phyloP scores from a whole-genome alignment of 305 asterid genomes.

The Salvia sclarea region DNA sequence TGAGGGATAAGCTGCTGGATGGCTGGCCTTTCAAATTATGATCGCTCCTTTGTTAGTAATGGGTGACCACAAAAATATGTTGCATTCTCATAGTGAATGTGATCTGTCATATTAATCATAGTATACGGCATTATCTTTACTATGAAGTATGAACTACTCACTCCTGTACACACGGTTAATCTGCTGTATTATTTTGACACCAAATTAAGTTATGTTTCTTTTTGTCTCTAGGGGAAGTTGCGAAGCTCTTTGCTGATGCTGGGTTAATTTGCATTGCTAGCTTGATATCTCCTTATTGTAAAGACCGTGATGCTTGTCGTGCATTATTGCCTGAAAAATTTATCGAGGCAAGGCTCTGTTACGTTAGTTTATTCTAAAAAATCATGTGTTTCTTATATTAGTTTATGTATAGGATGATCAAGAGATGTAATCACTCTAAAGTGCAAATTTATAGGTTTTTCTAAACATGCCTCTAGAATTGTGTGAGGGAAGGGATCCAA shows the following conservation, averaged over 20 bases:
- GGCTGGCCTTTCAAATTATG: background rate
- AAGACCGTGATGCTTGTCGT: conserved; percentile 95
- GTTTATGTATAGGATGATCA: conserved; percentile 1
- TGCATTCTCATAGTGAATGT: background rate
- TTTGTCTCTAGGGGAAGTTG: conserved; percentile 70
- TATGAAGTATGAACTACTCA: background rate
- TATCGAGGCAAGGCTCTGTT: conserved; percentile 64
- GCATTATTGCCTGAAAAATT: conserved; percentile 65
- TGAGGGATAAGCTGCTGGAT: conserved; percentile 13
- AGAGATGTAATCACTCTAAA: background rate
- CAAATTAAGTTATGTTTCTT: background rate
- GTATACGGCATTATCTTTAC: background rate
- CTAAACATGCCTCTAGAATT: conserved; percentile 83
- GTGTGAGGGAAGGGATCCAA: conserved; percentile 93
- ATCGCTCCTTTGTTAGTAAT: background rate
- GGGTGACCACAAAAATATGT: background rate
- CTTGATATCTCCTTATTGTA: conserved; percentile 91
- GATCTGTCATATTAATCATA: background rate
- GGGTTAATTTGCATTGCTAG: conserved; percentile 96
- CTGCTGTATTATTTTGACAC: conserved; percentile 5
- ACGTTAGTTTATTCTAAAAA: conserved; percentile 12
- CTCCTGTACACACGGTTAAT: background rate
- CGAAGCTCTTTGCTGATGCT: conserved; percentile 96
- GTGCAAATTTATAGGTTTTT: conserved; percentile 56
- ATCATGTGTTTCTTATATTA: conserved; percentile 1